Evolutionary conservation across 1,139 yeast species (phyloP).

Genomic region (Scheffersomyces illinoinensis): DNA sequence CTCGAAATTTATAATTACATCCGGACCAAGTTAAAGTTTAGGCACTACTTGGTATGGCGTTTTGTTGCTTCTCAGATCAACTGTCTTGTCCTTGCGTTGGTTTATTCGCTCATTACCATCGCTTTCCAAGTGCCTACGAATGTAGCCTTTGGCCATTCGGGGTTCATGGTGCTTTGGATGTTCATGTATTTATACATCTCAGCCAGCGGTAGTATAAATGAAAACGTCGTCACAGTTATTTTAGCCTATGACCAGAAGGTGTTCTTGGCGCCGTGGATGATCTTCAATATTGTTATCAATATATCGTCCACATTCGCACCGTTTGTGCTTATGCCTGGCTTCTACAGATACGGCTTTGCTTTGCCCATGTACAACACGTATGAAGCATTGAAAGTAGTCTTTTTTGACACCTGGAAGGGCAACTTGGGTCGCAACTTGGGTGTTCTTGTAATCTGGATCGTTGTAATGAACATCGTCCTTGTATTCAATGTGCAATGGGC

Average conservation of each 20-base stretch:
- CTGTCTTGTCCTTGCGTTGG: conserved; percentile 53
- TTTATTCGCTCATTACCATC: conserved; percentile 58
- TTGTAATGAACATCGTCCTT: conserved; percentile 35
- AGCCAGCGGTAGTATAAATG: conserved; percentile 66
- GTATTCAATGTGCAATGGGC: conserved; percentile 9
- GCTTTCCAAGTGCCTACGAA: conserved; percentile 59
- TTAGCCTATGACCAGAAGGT: conserved; percentile 46
- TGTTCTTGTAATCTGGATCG: conserved; percentile 59
- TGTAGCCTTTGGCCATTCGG: conserved; percentile 55
- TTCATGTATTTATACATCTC: conserved; percentile 57
- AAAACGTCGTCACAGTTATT: conserved; percentile 51
- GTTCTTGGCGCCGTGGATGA: conserved; percentile 60
- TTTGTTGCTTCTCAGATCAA: conserved; percentile 46
- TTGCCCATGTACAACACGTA: conserved; percentile 64
- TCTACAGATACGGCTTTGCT: conserved; percentile 65
- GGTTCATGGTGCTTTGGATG: conserved; percentile 68
- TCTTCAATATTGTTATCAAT: conserved; percentile 59
- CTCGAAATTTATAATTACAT: conserved; percentile 21
- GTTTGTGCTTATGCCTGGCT: conserved; percentile 49
- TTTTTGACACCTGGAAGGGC: conserved; percentile 57
- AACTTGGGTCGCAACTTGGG: conserved; percentile 60
- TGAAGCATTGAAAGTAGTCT: conserved; percentile 55
- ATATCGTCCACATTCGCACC: conserved; percentile 65
- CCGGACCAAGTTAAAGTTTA: conserved; percentile 35
- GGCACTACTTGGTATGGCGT: conserved; percentile 52